Conservation (phyloP, 306 rosid species). For the Citrullus mucosospermus region DNA sequence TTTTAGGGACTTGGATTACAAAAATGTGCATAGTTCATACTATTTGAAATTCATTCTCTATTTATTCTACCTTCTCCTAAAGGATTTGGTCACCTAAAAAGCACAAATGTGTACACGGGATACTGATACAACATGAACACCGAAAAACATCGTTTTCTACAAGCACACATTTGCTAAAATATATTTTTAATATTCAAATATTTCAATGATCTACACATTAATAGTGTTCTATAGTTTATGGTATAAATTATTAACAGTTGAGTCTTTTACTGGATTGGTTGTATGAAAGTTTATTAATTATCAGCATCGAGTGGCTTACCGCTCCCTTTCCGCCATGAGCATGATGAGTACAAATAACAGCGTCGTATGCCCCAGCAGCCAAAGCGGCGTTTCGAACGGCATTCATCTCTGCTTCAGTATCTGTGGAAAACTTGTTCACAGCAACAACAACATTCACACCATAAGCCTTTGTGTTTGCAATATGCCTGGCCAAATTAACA, state of each 20-base stretch:
- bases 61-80: background rate
- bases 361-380: constrained; percentile 84
- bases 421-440: constrained; percentile 78
- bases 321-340: constrained; percentile 99
- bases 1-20: background rate
- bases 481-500: constrained; percentile 75
- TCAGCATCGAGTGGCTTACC: constrained; percentile 27
- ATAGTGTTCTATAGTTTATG: background rate
- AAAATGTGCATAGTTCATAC: background rate
- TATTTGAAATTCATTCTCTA: background rate
- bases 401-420: constrained; percentile 74
- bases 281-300: background rate
- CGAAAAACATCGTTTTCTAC: background rate
- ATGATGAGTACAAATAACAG: constrained; percentile 81
- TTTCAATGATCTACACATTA: background rate
- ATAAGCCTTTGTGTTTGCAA: constrained; percentile 60
- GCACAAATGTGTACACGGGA: background rate
- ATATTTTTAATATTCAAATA: background rate
- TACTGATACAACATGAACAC: background rate
- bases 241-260: background rate
- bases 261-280: background rate
- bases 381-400: constrained; percentile 59
- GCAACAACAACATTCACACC: constrained; percentile 94
- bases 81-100: background rate
- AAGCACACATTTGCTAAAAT: background rate